Percentiles rank a stretch among this genome's conserved stretches.
These are phyloP conservation scores for Colletotrichum coccodes DNA, from an alignment of 2,329 filamentous ascomycete species.

Conservation along the genomic window DNA sequence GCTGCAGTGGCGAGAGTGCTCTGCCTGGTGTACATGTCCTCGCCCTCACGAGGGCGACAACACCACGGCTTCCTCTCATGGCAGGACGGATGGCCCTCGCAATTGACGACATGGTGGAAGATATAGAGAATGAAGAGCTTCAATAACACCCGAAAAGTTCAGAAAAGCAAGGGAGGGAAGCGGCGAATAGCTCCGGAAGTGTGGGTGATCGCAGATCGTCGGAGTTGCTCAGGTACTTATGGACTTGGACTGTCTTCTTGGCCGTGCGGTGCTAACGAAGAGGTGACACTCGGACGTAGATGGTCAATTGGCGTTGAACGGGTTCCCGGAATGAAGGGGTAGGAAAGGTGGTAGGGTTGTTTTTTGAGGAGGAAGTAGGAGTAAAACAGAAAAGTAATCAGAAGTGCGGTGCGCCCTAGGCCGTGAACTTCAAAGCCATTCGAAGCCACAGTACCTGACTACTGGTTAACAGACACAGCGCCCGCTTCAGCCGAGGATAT, in stretches of 20 bases:
- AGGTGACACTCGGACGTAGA: conserved; percentile 15
- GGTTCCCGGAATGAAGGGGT: conserved; percentile 10
- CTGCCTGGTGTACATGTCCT: conserved; percentile 36
- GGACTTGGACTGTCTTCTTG: conserved; percentile 11
- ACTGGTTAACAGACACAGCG: conserved; percentile 30
- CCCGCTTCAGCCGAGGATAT: conserved; percentile 38
- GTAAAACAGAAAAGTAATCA: not conserved
- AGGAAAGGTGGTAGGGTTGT: not conserved
- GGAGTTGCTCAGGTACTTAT: conserved; percentile 23
- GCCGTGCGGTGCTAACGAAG: conserved; percentile 14
- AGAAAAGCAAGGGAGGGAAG: conserved; percentile 7
- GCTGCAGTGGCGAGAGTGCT: conserved; percentile 37
- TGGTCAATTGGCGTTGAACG: conserved; percentile 19
- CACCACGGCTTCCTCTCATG: conserved; percentile 54
- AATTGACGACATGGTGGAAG: conserved; percentile 57
- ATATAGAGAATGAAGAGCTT: not conserved
- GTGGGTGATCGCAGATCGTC: conserved; percentile 11
- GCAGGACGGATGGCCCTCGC: conserved; percentile 62
- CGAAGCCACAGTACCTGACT: conserved; percentile 30
- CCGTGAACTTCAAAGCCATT: conserved; percentile 32
- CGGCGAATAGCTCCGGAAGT: not conserved
- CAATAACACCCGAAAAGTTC: not conserved
- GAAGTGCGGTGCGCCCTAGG: conserved; percentile 25
- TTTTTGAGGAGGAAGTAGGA: not conserved
- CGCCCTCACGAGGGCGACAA: conserved; percentile 38